Base-by-base conservation (phyloP, 1,284 basidiomycete species). In the Coniferiporia weirii region DNA sequence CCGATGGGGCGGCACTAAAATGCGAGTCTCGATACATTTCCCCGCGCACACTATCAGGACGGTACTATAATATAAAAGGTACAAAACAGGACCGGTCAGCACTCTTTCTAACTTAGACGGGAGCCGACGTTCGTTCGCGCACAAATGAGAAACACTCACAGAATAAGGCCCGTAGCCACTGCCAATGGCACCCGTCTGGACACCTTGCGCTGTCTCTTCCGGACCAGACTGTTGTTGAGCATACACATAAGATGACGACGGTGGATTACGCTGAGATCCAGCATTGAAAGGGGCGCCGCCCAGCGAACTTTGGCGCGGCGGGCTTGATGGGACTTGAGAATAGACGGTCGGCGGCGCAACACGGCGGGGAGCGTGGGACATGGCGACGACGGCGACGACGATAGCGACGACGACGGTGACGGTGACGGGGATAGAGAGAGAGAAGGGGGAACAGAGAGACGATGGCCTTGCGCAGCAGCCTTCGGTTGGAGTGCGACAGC, bases 121-220 rank as follows among this genome's bases (percentile, higher is more conserved):
- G 7, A 50, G 44, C n/a, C n/a, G n/a, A n/a, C n/a, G n/a, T n/a
- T n/a, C n/a, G n/a, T n/a, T n/a, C 17, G 44, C 6, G 15, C 40
- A 34, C 20, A 49, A 35, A 40, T 64, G 59, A 52, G 15, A 38
- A 34, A 59, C 52, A 76, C 87, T 59, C 64, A 91, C 89, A 17
- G 89, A 84, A 72, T 91, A 91, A 40, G 89, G 89, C 15, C 89
- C 89, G 75, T 89, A 91, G 19, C 80, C 82, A 48, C 79, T 78
- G 9, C 89, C 89, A 68, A 91, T 87, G 44, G 76, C 76, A 17
- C 89, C 89, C 27, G 79, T 85, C 3, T 87, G 86, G 12, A 91
- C 87, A 51, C 85, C 83, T 62, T 83, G 83, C 13, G 84, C 80
- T 54, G 86, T 81, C 17, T 81, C 80, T 60, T 78, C 61, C 13